Conservation (phyloP, 768 basidiomycete species). For the Dendrothele bispora region DNA sequence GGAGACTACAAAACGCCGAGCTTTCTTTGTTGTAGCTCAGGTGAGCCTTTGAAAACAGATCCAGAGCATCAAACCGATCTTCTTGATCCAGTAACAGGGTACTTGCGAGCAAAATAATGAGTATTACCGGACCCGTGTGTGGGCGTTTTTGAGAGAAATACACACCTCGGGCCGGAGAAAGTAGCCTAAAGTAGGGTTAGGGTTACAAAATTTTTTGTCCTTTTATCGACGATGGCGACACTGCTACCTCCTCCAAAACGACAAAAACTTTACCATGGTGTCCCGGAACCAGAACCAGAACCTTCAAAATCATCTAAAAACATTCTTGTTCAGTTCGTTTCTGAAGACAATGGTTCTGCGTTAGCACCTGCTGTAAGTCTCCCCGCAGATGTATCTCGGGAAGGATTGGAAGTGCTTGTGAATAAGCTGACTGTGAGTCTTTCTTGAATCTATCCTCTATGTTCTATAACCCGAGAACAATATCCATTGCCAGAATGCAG, state of each 20-base stretch:
- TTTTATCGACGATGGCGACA: slow-evolving; percentile 64
- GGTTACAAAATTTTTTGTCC: not conserved
- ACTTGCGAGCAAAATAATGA: too few species aligned
- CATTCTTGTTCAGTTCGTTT: slow-evolving; percentile 90
- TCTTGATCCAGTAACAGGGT: too few species aligned
- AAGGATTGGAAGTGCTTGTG: slow-evolving; percentile 83
- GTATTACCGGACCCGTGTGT: too few species aligned
- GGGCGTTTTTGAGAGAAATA: too few species aligned
- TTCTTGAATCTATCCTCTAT: slow-evolving; percentile 11
- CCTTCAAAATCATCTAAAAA: slow-evolving; percentile 50
- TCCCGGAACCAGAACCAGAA: slow-evolving; percentile 63
- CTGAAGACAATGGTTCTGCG: slow-evolving; percentile 77
- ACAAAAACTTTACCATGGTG: slow-evolving; percentile 77
- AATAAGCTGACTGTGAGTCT: slow-evolving; percentile 68
- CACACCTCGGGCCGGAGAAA: too few species aligned
- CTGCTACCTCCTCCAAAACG: slow-evolving; percentile 88
- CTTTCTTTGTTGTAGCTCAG: too few species aligned
- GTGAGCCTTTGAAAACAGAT: too few species aligned
- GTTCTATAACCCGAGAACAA: slow-evolving; percentile 13
- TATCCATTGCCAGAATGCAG: slow-evolving; percentile 28
- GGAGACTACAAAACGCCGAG: too few species aligned
- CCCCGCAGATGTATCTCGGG: slow-evolving; percentile 82
- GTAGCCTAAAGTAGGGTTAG: too few species aligned
- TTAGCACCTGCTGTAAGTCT: slow-evolving; percentile 88
- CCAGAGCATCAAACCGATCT: too few species aligned